A percentile compares a stretch with the other conserved stretches of the same genome.
Conservation (phyloP, 129 eudicot species). For the Flaveria linearis region DNA sequence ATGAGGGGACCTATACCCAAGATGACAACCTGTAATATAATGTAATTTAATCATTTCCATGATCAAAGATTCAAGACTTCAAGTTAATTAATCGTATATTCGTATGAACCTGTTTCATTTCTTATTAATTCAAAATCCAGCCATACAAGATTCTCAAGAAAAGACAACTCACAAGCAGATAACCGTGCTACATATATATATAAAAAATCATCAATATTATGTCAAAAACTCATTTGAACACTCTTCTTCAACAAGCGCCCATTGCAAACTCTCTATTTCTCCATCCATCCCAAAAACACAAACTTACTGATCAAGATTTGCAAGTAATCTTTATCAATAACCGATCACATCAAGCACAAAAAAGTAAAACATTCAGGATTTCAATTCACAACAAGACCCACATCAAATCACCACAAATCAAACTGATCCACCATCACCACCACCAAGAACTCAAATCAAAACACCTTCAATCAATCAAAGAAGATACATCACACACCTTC, state of each 20-base stretch:
- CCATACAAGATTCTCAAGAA: no score
- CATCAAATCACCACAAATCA: constrained; percentile 22
- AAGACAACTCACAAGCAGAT: background rate
- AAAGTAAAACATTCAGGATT: no score
- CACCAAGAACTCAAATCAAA: background rate
- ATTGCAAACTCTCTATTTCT: no score
- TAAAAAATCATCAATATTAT: background rate
- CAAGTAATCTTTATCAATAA: background rate
- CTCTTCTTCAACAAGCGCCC: no score
- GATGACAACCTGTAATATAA: background rate
- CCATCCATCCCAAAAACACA: background rate
- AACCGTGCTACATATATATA: constrained; percentile 6
- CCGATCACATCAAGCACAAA: background rate
- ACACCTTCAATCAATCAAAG: constrained; percentile 10
- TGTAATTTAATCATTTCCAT: background rate
- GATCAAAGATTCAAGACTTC: background rate
- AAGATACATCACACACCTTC: background rate
- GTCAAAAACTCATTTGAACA: no score
- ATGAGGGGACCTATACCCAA: constrained; percentile 5
- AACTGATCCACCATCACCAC: constrained; percentile 18
- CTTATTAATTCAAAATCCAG: no score
- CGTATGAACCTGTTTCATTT: background rate
- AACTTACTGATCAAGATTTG: background rate
- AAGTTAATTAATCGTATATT: background rate
- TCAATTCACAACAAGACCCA: background rate